These are phyloP conservation scores for Verticillium albo-atrum DNA, from an alignment of 2,329 filamentous ascomycete species.

Conservation along the genomic window DNA sequence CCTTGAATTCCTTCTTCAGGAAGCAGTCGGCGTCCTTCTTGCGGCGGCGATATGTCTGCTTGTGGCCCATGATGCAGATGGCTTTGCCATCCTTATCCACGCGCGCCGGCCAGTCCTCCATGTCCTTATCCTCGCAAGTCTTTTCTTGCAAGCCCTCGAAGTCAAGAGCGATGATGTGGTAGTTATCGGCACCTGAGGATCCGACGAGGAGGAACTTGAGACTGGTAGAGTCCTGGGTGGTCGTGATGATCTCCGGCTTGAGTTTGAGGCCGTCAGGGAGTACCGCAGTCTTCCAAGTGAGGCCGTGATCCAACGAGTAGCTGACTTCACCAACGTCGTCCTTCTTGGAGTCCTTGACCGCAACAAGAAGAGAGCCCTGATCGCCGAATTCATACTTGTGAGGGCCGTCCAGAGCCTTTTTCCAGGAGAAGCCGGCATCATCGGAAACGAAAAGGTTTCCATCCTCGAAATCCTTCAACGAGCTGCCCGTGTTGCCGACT, in stretches of 20 bases:
- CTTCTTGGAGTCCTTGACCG: slow-evolving; percentile 68
- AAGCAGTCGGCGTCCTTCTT: slow-evolving; percentile 90
- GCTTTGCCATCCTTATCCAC: slow-evolving; percentile 75
- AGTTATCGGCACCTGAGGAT: slow-evolving; percentile 45
- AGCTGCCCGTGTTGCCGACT: slow-evolving; percentile 81
- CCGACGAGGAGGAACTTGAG: slow-evolving; percentile 83
- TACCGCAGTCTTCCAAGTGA: slow-evolving; percentile 70
- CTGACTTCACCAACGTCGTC: slow-evolving; percentile 53
- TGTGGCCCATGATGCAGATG: slow-evolving; percentile 93
- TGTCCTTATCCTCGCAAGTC: slow-evolving; percentile 72
- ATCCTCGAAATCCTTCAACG: slow-evolving; percentile 65
- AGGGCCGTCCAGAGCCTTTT: slow-evolving; percentile 66
- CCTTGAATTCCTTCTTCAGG: slow-evolving; percentile 78
- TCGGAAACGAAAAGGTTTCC: slow-evolving; percentile 85
- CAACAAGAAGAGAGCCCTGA: slow-evolving; percentile 82
- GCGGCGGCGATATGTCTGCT: slow-evolving; percentile 77
- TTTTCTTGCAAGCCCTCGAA: slow-evolving; percentile 77
- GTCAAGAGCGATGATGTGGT: slow-evolving; percentile 71
- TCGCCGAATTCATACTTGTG: slow-evolving; percentile 98
- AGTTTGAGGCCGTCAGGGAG: slow-evolving; percentile 65
- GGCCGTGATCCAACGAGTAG: slow-evolving; percentile 88
- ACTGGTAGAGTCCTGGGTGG: slow-evolving; percentile 87
- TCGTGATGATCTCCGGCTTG: slow-evolving; percentile 71
- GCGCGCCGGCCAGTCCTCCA: slow-evolving; percentile 86
- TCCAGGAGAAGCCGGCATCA: slow-evolving; percentile 85